Evolutionary conservation across 2,329 filamentous ascomycete genomes (phyloP).

Genomic region (Aspergillus oerlinghausenensis): DNA sequence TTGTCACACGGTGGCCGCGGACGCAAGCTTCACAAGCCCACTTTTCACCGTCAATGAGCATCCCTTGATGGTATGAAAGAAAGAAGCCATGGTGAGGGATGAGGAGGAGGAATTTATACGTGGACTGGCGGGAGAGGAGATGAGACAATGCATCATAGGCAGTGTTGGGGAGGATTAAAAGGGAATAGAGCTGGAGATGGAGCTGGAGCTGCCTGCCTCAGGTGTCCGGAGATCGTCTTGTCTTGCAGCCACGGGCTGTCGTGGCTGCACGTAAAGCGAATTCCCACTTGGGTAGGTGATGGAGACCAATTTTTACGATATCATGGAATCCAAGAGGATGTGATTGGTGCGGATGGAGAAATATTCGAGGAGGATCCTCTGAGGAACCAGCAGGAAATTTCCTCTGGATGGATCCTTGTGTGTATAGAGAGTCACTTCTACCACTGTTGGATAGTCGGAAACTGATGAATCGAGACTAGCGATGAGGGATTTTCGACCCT

Average conservation of each 20-base stretch:
- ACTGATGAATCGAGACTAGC: not conserved
- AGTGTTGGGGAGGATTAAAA: slow-evolving; percentile 6
- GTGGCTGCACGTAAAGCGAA: not conserved
- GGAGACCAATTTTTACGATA: not conserved
- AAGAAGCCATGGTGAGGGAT: slow-evolving; percentile 7
- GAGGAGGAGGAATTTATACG: slow-evolving; percentile 17
- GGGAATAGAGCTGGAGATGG: slow-evolving; percentile 1
- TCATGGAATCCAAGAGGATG: too few species aligned
- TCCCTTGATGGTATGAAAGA: slow-evolving; percentile 35
- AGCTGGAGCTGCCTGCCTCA: not conserved
- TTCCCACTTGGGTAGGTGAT: not conserved
- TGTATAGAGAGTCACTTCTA: too few species aligned
- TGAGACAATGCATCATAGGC: not conserved
- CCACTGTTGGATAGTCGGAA: not conserved
- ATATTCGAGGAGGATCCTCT: not conserved
- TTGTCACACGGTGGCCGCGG: slow-evolving; percentile 93
- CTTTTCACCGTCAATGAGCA: slow-evolving; percentile 92
- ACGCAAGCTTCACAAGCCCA: slow-evolving; percentile 96
- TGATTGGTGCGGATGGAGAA: not conserved
- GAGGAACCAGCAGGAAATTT: not conserved
- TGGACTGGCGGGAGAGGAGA: slow-evolving; percentile 7
- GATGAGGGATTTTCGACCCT: not conserved
- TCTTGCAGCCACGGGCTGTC: not conserved
- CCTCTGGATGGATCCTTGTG: too few species aligned
- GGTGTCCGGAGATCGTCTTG: not conserved